A percentile compares a stretch with the other conserved stretches of the same genome.
Conservation (phyloP, 2,329 filamentous ascomycete species). For the Ilyonectria robusta region DNA sequence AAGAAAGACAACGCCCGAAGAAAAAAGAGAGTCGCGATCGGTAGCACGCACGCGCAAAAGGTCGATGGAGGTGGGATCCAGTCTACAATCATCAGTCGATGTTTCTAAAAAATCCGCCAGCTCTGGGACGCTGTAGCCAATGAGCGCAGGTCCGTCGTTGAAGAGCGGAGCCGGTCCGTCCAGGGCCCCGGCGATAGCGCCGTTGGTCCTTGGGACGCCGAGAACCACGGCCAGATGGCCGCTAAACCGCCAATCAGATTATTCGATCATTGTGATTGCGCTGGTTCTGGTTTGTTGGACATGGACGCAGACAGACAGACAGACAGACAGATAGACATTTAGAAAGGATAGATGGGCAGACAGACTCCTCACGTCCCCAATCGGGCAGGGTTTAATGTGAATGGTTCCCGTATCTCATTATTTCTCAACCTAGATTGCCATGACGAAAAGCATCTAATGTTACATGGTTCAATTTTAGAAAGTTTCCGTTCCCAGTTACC, state of each 20-base stretch:
- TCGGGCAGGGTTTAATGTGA: neutral
- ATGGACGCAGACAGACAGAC: neutral
- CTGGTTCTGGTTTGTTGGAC: no score
- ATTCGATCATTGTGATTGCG: neutral
- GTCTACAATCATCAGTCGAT: constrained; percentile 32
- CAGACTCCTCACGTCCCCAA: neutral
- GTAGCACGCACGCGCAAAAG: constrained; percentile 17
- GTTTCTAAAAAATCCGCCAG: constrained; percentile 32
- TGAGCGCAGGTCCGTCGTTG: constrained; percentile 14
- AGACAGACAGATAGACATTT: neutral
- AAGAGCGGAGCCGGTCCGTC: constrained; percentile 25
- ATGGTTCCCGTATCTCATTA: neutral
- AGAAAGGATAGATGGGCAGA: neutral
- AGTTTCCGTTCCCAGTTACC: neutral
- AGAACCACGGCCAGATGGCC: neutral
- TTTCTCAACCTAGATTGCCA: neutral
- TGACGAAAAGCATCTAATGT: neutral
- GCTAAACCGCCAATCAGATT: neutral
- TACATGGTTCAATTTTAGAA: constrained; percentile 16
- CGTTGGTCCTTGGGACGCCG: neutral
- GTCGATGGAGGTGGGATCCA: constrained; percentile 23
- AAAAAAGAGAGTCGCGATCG: constrained; percentile 11
- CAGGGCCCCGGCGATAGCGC: constrained; percentile 20
- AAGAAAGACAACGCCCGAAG: neutral
- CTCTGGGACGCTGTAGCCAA: constrained; percentile 24